These are phyloP conservation scores for Macrolepiota dolichaula DNA, from an alignment of 768 basidiomycete species.

Conservation along the genomic window DNA sequence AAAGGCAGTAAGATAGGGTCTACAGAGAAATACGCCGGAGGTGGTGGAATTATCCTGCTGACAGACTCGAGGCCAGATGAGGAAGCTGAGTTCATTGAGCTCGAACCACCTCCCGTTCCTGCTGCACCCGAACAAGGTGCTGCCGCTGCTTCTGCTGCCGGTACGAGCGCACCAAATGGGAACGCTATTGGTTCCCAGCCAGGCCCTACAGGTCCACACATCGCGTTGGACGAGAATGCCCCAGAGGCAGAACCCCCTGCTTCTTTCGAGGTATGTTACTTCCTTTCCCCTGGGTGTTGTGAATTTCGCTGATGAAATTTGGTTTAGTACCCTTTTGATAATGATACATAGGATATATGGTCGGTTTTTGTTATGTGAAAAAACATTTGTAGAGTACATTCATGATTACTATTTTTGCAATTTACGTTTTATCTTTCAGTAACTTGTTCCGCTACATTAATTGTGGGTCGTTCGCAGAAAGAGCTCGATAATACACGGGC, in stretches of 20 bases:
- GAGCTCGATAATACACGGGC: too few species aligned
- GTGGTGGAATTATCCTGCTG: conserved; percentile 86
- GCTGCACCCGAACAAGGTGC: conserved; percentile 15
- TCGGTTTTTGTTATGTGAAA: background rate
- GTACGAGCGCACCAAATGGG: conserved; percentile 26
- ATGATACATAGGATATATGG: conserved; percentile 42
- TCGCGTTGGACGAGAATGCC: conserved; percentile 65
- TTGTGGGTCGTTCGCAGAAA: too few species aligned
- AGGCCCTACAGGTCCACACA: conserved; percentile 44
- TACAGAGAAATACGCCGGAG: conserved; percentile 67
- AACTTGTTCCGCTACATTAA: background rate
- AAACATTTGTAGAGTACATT: conserved; percentile 9
- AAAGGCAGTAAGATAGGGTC: conserved; percentile 27
- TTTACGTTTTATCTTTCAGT: background rate
- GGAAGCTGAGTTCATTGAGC: conserved; percentile 70
- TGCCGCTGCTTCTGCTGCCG: conserved; percentile 22
- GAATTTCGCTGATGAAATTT: conserved; percentile 7
- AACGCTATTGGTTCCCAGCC: conserved; percentile 25
- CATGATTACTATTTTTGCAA: conserved; percentile 3
- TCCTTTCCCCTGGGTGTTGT: background rate
- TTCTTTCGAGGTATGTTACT: conserved; percentile 69
- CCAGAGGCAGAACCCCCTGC: conserved; percentile 76
- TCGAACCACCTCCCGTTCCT: conserved; percentile 34
- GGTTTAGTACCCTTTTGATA: conserved; percentile 72
- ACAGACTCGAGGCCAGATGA: conserved; percentile 70